Conservation (phyloP, 2,329 filamentous ascomycete species). For the Nothophoma quercina region DNA sequence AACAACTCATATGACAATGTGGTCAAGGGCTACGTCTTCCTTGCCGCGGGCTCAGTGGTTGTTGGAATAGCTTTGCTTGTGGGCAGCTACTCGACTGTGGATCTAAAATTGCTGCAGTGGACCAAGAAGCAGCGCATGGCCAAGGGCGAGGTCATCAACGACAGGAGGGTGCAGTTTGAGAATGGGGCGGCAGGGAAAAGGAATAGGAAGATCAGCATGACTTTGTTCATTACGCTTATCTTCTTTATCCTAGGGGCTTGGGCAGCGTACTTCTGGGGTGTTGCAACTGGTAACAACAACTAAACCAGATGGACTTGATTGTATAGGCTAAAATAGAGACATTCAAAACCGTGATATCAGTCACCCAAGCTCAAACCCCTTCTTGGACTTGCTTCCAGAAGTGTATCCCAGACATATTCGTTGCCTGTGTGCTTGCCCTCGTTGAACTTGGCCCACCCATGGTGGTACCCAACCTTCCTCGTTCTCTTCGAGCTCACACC, state of each 20-base stretch:
- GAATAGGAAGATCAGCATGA: constrained; percentile 51
- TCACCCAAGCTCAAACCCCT: no score
- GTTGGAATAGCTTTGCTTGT: constrained; percentile 54
- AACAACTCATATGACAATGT: constrained; percentile 64
- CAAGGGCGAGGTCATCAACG: constrained; percentile 55
- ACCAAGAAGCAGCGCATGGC: constrained; percentile 61
- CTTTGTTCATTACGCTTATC: constrained; percentile 55
- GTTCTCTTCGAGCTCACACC: no score
- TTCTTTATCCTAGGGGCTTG: constrained; percentile 61
- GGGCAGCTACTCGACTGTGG: constrained; percentile 50
- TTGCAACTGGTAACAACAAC: constrained; percentile 59
- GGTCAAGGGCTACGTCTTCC: constrained; percentile 63
- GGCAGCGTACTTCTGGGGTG: constrained; percentile 68
- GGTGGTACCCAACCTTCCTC: no score
- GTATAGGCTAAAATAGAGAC: no score
- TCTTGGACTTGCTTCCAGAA: no score
- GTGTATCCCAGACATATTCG: no score
- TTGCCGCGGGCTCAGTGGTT: constrained; percentile 59
- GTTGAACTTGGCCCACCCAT: no score
- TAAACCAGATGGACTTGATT: background rate
- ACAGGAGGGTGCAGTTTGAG: constrained; percentile 52
- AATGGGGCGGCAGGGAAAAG: constrained; percentile 41
- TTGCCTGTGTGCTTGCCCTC: no score
- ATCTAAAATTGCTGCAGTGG: constrained; percentile 64
- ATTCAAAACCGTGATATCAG: no score